phyloP scores from a whole-genome alignment of 306 rosid genomes.

The Rubus idaeus region DNA sequence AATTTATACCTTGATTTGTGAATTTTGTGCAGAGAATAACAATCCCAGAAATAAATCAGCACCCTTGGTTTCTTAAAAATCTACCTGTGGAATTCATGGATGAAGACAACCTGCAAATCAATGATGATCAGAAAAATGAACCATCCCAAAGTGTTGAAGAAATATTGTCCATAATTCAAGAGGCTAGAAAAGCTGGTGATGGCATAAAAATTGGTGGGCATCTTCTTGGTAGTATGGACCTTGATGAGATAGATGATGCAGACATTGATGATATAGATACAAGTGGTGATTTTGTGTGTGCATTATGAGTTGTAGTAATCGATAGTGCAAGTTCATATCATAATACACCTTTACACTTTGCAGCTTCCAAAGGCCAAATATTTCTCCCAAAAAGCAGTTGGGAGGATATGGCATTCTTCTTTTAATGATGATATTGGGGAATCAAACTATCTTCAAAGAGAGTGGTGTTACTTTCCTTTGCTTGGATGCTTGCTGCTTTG shows the following conservation, averaged over 20 bases:
- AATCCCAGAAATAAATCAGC: slow-evolving; percentile 78
- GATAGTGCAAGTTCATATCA: slow-evolving; percentile 14
- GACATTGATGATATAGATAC: slow-evolving; percentile 85
- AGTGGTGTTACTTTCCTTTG: slow-evolving; percentile 5
- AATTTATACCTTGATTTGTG: background rate
- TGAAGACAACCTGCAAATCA: slow-evolving; percentile 32
- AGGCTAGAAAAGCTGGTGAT: slow-evolving; percentile 57
- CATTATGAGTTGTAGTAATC: slow-evolving; percentile 34
- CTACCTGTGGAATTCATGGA: slow-evolving; percentile 75
- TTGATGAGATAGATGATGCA: slow-evolving; percentile 79
- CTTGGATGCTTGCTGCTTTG: slow-evolving; percentile 40
- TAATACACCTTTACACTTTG: slow-evolving; percentile 21
- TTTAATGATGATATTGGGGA: slow-evolving; percentile 28
- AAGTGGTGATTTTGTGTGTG: slow-evolving; percentile 93
- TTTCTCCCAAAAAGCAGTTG: slow-evolving; percentile 12
- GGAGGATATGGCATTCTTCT: slow-evolving; percentile 33
- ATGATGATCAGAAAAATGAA: slow-evolving; percentile 25
- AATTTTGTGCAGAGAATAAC: slow-evolving; percentile 65
- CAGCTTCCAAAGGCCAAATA: background rate
- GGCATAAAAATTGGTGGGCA: slow-evolving; percentile 57
- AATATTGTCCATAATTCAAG: slow-evolving; percentile 66
- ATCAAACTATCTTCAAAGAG: slow-evolving; percentile 28
- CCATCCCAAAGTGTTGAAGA: slow-evolving; percentile 59
- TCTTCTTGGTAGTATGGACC: slow-evolving; percentile 79
- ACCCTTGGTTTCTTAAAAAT: slow-evolving; percentile 71